These are phyloP conservation scores for Aspergillus ellipticus DNA, from an alignment of 495 filamentous ascomycete genomes.

Conservation along the genomic window DNA sequence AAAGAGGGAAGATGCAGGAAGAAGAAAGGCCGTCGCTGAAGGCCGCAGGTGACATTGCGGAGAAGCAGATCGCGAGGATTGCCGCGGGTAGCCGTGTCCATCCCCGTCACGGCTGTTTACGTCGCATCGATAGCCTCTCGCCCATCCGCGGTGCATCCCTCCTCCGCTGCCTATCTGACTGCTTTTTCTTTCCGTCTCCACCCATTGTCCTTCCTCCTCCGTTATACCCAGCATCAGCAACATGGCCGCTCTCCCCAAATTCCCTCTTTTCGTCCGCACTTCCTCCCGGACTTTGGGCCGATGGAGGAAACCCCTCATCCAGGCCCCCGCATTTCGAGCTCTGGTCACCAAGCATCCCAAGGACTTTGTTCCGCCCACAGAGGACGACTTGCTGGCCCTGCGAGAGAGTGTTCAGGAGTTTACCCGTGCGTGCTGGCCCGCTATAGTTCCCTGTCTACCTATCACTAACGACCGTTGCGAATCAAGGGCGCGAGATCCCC, in stretches of 20 bases:
- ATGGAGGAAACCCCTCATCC: conserved; percentile 26
- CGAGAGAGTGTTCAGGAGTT: conserved; percentile 93
- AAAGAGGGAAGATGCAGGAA: neutral
- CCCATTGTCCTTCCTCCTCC: neutral
- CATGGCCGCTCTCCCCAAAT: conserved; percentile 29
- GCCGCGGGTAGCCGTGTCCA: neutral
- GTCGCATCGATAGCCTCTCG: neutral
- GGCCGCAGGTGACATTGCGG: neutral
- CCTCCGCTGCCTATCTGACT: neutral
- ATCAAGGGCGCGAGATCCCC: conserved; percentile 58
- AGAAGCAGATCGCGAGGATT: neutral
- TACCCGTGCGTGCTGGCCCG: conserved; percentile 47
- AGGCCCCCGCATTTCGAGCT: conserved; percentile 30
- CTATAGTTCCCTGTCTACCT: neutral
- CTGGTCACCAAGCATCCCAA: conserved; percentile 76
- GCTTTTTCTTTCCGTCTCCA: conserved; percentile 1
- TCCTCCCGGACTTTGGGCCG: conserved; percentile 24
- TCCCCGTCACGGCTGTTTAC: neutral
- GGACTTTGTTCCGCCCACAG: conserved; percentile 72
- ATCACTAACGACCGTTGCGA: neutral
- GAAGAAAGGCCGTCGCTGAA: neutral
- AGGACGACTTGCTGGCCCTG: conserved; percentile 75
- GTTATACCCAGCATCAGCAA: conserved; percentile 16
- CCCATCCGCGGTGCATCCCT: neutral
- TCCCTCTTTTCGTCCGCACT: conserved; percentile 31